Base-by-base conservation (phyloP, 106 monocot species). In the Alisma plantagoaquatica region DNA sequence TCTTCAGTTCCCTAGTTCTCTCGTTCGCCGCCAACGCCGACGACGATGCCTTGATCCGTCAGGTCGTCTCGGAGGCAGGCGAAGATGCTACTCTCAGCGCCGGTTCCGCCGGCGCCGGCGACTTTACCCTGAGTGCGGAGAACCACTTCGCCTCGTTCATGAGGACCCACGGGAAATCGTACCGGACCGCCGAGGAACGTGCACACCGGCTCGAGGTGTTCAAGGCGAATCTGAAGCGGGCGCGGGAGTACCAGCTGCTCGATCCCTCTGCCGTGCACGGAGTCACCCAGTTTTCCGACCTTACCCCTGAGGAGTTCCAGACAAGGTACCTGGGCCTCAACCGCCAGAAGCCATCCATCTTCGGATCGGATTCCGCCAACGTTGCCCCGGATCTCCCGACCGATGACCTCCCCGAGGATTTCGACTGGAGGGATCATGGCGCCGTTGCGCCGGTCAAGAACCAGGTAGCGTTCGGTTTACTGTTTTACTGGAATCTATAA, bases 371-470 rank as follows among this genome's bases (percentile, higher is more conserved):
- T 6, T 10, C 7, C 8, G 53, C 44, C 5, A 41, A 74, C 15
- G 62, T 67, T n/a, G 91, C 91, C 1, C 81, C 85, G 22, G 56
- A 71, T 19, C 67, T 92, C 12, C 91, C 91, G 19, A 92, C 92
- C 19, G 63, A 79, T 29, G 64, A 76, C 33, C 73, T 92, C 35
- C 92, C 92, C 1, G 29, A 68, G 22, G 82, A 92, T 38, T 86
- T 92, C 54, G 92, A 92, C 25, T 92, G 92, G 92, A 78, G 92
- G 63, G 92, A 86, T 23, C 69, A 64, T 17, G 92, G 92, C 3
- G 92, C 92, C 25, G 92, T 92, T 49, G 73, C 74, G 21, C 59
- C 41, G 12, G 82, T 92, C 28, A 92, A 86, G 73, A 66, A 92
- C 52, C 92, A 92, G 86, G 91, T 92, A 14, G n/a, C 29, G 14